Evolutionary conservation across 805 yeast genomes (phyloP).

Genomic region (Nakazawaea peltata): DNA sequence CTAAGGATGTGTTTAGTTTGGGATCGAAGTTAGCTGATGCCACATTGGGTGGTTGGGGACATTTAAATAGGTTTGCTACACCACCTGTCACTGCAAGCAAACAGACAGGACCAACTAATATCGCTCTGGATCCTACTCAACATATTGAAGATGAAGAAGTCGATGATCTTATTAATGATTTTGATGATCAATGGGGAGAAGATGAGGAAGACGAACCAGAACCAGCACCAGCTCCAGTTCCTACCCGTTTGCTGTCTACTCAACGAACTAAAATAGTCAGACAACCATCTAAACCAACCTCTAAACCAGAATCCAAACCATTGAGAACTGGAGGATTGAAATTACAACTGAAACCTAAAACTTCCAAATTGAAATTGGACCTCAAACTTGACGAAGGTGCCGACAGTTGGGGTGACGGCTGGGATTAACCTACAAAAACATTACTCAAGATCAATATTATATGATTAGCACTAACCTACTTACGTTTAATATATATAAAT

Average conservation of each 20-base stretch:
- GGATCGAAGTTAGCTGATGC: slow-evolving; percentile 15
- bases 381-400: slow-evolving; percentile 23
- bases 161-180: slow-evolving; percentile 5
- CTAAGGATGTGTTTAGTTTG: slow-evolving; percentile 6
- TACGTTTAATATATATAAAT: background rate
- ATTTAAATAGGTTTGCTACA: slow-evolving; percentile 9
- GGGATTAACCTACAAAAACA: slow-evolving; percentile 12
- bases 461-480: slow-evolving; percentile 10
- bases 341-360: slow-evolving; percentile 15
- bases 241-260: background rate
- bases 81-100: too few species aligned
- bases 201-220: slow-evolving; percentile 13
- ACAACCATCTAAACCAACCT: background rate
- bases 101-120: slow-evolving; percentile 14
- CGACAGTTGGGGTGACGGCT: slow-evolving; percentile 39
- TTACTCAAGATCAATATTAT: slow-evolving; percentile 14
- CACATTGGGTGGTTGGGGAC: slow-evolving; percentile 15
- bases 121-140: slow-evolving; percentile 3
- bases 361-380: slow-evolving; percentile 24
- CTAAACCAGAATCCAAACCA: slow-evolving; percentile 1
- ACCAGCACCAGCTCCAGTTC: background rate
- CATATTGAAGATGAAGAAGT: slow-evolving; percentile 3
- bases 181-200: slow-evolving; percentile 10
- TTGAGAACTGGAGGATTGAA: slow-evolving; percentile 13
- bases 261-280: too few species aligned